Percentiles rank a stretch among this genome's conserved stretches.
Conservation (phyloP, 2,329 filamentous ascomycete genomes). For the Fusarium tupiense region DNA sequence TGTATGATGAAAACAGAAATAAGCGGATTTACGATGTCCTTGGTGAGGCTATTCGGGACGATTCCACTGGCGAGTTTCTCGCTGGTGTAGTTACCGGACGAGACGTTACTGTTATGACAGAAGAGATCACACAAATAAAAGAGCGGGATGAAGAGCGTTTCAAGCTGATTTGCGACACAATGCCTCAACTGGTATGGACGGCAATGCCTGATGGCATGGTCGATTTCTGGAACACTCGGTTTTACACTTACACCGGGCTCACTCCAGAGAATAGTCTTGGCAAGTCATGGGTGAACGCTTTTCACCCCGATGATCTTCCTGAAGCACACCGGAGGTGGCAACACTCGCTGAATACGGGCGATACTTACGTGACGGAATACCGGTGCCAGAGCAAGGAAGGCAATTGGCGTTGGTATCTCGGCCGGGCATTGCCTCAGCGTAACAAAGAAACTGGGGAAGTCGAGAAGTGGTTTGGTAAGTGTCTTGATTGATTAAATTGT, state of each 20-base stretch:
- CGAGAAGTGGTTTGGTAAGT: constrained; percentile 78
- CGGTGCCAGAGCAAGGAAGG: constrained; percentile 73
- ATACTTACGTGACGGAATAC: constrained; percentile 76
- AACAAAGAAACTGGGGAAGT: constrained; percentile 74
- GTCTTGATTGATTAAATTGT: neutral
- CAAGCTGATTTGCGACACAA: constrained; percentile 78
- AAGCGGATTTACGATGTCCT: constrained; percentile 70
- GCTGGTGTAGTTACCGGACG: constrained; percentile 77
- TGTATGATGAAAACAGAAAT: constrained; percentile 64
- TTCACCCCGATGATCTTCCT: constrained; percentile 75
- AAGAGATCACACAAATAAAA: constrained; percentile 75
- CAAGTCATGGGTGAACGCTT: constrained; percentile 68
- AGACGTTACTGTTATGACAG: constrained; percentile 76
- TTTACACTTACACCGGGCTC: constrained; percentile 82
- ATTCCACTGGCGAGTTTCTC: constrained; percentile 74
- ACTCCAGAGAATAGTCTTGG: constrained; percentile 70
- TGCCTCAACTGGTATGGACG: constrained; percentile 80
- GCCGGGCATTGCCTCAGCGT: constrained; percentile 73
- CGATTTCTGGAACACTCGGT: constrained; percentile 81
- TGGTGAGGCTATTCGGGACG: constrained; percentile 74
- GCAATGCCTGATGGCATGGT: constrained; percentile 70
- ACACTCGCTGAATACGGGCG: constrained; percentile 71
- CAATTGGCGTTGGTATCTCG: constrained; percentile 82
- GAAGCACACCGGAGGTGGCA: constrained; percentile 67
- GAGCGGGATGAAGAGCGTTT: constrained; percentile 79